These are phyloP conservation scores for Arthrocladium fulminans DNA, from an alignment of 2,329 filamentous ascomycete genomes.

Conservation along the genomic window DNA sequence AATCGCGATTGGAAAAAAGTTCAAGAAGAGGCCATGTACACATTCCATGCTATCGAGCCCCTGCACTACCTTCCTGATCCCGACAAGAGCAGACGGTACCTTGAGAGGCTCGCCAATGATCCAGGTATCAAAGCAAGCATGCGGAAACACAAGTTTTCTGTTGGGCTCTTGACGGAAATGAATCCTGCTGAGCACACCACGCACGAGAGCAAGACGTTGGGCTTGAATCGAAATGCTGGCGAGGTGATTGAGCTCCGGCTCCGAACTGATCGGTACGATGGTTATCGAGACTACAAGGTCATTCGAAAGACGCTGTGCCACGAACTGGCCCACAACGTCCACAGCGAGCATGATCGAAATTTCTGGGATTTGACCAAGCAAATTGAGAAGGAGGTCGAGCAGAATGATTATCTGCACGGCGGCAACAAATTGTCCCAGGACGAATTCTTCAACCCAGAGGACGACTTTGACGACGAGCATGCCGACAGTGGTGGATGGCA, in stretches of 20 bases:
- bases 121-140: constrained; percentile 77
- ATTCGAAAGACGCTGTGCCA: constrained; percentile 90
- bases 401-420: constrained; percentile 65
- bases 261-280: constrained; percentile 88
- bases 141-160: constrained; percentile 73
- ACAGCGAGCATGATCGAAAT: constrained; percentile 68
- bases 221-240: constrained; percentile 77
- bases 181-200: constrained; percentile 77
- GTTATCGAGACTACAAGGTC: constrained; percentile 84
- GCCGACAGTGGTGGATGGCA: constrained; percentile 68
- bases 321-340: constrained; percentile 88
- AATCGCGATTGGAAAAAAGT: constrained; percentile 25
- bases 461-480: constrained; percentile 40
- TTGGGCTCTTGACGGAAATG: constrained; percentile 89
- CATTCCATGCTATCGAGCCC: constrained; percentile 68
- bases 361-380: constrained; percentile 86
- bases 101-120: constrained; percentile 69
- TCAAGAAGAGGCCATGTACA: constrained; percentile 60
- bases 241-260: constrained; percentile 85
- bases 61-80: constrained; percentile 70
- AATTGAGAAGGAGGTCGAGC: constrained; percentile 75
- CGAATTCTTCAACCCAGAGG: constrained; percentile 52
- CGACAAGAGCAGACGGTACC: constrained; percentile 58
- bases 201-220: constrained; percentile 71
- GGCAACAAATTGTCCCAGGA: constrained; percentile 54